A percentile compares a stretch with the other conserved stretches of the same genome.
phyloP scores from a whole-genome alignment of 768 basidiomycete species.

The Kwoniella heveanensis region DNA sequence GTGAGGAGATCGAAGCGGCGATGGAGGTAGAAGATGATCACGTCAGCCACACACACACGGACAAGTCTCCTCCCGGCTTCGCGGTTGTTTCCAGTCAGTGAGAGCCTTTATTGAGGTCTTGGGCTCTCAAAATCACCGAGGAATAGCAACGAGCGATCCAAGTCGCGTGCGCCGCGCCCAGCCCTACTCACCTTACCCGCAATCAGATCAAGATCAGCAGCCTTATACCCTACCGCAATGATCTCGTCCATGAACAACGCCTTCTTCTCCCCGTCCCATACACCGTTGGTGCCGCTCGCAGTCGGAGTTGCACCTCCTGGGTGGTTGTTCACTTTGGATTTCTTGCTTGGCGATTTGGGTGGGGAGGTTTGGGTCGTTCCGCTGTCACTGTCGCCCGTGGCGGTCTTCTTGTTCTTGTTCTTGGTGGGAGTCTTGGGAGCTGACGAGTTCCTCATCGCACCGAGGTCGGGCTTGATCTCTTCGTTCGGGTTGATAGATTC shows the following conservation, averaged over 20 bases:
- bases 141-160: too few species aligned
- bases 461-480: background rate
- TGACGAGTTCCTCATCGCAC: too few species aligned
- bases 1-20: background rate
- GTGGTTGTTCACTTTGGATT: background rate
- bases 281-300: constrained; percentile 15
- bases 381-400: too few species aligned
- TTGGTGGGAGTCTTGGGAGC: constrained; percentile 1
- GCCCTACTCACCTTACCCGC: constrained; percentile 27
- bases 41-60: too few species aligned
- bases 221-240: constrained; percentile 31
- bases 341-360: constrained; percentile 4
- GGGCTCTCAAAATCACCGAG: too few species aligned
- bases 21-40: background rate
- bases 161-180: too few species aligned
- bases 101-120: too few species aligned
- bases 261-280: constrained; percentile 29
- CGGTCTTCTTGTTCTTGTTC: background rate
- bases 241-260: constrained; percentile 33
- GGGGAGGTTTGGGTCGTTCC: background rate
- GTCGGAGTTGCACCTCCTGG: background rate
- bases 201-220: constrained; percentile 28
- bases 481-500: background rate
- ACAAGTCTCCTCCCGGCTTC: too few species aligned
- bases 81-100: too few species aligned